Evolutionary conservation across 768 basidiomycete genomes (phyloP).

Genomic region (Phlebiopsis gigantea): DNA sequence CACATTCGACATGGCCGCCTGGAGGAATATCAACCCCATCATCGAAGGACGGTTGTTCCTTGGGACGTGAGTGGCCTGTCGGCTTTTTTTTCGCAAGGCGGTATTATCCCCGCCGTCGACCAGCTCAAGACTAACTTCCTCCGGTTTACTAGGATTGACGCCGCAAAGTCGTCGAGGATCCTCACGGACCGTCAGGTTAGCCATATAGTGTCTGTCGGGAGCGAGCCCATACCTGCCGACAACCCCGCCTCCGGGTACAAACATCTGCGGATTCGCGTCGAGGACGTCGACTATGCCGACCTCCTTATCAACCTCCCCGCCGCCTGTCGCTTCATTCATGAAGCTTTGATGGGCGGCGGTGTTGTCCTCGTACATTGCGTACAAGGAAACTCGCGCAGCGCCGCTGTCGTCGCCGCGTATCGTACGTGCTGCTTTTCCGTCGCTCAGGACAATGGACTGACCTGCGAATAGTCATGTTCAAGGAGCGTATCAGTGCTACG

Average conservation of each 20-base stretch:
- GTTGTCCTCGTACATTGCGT: conserved; percentile 67
- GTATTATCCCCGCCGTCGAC: background rate
- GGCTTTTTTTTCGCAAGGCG: background rate
- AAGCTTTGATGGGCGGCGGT: conserved; percentile 46
- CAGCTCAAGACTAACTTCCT: conserved; percentile 14
- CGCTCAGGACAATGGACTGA: conserved; percentile 2
- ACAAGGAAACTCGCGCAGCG: conserved; percentile 68
- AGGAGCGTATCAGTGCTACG: conserved; percentile 48
- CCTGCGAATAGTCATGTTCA: conserved; percentile 54
- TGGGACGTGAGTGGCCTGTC: conserved; percentile 56
- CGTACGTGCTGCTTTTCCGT: conserved; percentile 36
- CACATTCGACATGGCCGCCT: conserved; percentile 13
- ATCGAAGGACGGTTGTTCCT: conserved; percentile 63
- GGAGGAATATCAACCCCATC: conserved; percentile 45
- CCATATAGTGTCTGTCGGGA: conserved; percentile 75
- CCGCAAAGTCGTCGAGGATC: conserved; percentile 66
- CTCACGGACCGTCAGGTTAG: conserved; percentile 72
- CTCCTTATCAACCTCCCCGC: conserved; percentile 60
- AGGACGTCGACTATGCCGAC: conserved; percentile 47
- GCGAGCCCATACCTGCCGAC: conserved; percentile 67
- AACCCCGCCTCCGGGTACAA: conserved; percentile 60
- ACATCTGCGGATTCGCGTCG: conserved; percentile 63
- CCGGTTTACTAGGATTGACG: conserved; percentile 44
- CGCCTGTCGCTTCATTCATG: conserved; percentile 58
- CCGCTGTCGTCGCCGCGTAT: conserved; percentile 73